Conservation (phyloP, 75 land plant species). For the Picea sitchensis region DNA sequence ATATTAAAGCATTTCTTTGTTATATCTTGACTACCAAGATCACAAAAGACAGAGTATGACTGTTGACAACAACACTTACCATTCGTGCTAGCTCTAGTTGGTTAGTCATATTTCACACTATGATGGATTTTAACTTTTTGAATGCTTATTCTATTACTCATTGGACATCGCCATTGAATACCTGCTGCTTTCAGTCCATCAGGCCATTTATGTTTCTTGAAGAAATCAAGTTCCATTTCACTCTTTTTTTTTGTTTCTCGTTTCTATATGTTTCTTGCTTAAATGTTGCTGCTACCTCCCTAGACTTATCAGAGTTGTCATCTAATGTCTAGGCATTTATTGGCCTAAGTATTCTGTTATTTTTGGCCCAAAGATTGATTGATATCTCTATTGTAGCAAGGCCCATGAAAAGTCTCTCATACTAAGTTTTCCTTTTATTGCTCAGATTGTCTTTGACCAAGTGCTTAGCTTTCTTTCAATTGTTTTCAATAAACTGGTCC, state of each 20-base stretch:
- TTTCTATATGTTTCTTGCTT: too few relatives aligned
- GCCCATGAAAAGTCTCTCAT: neutral
- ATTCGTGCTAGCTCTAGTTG: neutral
- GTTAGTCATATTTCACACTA: neutral
- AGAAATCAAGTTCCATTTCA: neutral
- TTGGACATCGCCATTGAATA: neutral
- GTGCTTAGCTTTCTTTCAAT: neutral
- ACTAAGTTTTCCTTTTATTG: neutral
- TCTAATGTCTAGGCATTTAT: neutral
- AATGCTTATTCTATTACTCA: neutral
- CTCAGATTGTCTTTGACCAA: neutral
- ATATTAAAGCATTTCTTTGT: neutral
- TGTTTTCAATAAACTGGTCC: neutral
- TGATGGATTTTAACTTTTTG: neutral
- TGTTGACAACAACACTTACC: neutral
- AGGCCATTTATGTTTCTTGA: neutral
- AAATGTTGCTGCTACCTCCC: neutral
- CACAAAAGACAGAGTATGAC: neutral
- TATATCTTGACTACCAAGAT: neutral
- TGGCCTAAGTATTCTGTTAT: neutral
- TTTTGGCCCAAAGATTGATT: neutral
- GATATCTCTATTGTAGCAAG: neutral
- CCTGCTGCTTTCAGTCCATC: neutral
- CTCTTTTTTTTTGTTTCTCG: neutral
- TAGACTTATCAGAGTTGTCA: neutral